These are phyloP conservation scores for Carallia pectinifolia DNA, from an alignment of 345 rosid genomes.

Conservation along the genomic window DNA sequence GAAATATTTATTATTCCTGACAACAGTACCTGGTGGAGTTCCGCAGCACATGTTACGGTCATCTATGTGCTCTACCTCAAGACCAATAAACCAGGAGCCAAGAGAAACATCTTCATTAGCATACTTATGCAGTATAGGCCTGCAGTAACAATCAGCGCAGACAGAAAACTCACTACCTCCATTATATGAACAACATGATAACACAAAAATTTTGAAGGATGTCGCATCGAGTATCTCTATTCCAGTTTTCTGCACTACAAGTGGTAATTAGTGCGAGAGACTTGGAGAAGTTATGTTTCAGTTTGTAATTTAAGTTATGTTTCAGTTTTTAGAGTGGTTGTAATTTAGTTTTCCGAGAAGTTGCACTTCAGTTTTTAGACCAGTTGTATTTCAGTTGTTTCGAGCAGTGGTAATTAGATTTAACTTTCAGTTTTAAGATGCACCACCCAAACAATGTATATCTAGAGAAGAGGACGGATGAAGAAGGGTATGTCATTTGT, in stretches of 20 bases:
- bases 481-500: too few species aligned
- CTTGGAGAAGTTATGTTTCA: too few species aligned
- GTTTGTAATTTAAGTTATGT: too few species aligned
- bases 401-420: too few species aligned
- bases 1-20: neutral
- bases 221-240: neutral
- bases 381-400: too few species aligned
- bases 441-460: too few species aligned
- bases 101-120: conserved; percentile 97
- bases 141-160: conserved; percentile 35
- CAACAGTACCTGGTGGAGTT: conserved; percentile 82
- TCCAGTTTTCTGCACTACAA: neutral
- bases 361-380: too few species aligned
- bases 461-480: too few species aligned
- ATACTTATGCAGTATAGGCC: conserved; percentile 85
- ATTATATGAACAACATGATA: neutral
- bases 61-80: conserved; percentile 93
- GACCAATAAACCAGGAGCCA: conserved; percentile 96
- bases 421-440: too few species aligned
- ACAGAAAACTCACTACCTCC: conserved; percentile 7
- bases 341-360: too few species aligned
- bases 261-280: too few species aligned
- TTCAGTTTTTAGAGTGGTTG: too few species aligned
- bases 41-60: conserved; percentile 90
- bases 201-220: conserved; percentile 1